Evolutionary conservation across 1,284 basidiomycete genomes (phyloP).

Genomic region (Peniophora sp.): DNA sequence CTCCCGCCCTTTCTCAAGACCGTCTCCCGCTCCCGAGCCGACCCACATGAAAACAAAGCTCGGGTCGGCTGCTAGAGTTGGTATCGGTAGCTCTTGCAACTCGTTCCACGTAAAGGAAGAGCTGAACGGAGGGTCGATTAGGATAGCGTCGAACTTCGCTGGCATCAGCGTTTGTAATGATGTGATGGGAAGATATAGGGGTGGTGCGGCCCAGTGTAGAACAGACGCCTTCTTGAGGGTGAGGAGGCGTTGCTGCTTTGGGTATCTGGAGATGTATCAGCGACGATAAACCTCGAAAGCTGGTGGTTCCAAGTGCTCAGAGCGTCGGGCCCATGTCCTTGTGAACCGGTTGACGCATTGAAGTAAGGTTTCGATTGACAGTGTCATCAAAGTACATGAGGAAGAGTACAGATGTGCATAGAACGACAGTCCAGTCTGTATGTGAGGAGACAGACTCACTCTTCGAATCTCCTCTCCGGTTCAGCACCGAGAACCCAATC

Average conservation of each 20-base stretch:
- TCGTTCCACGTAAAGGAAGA: conserved; percentile 81
- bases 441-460: conserved; percentile 47
- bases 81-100: conserved; percentile 76
- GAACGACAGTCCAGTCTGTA: no score
- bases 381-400: no score
- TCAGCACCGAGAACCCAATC: conserved; percentile 86
- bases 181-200: conserved; percentile 55
- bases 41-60: conserved; percentile 97
- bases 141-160: conserved; percentile 86
- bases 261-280: conserved; percentile 54
- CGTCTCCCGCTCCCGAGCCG: conserved; percentile 84
- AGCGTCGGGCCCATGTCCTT: no score
- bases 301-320: no score
- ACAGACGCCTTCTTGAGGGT: conserved; percentile 72
- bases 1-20: conserved; percentile 88
- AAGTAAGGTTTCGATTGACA: no score
- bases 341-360: no score
- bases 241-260: conserved; percentile 80
- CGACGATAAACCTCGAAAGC: no score
- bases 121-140: conserved; percentile 85
- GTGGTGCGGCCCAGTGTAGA: conserved; percentile 50
- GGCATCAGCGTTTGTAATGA: conserved; percentile 49
- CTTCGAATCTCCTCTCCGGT: conserved; percentile 82
- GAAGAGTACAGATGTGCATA: no score
- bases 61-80: conserved; percentile 82